A percentile compares a stretch with the other conserved stretches of the same genome.
phyloP scores from a whole-genome alignment of 805 yeast genomes.

The Lipomyces yamadae region DNA sequence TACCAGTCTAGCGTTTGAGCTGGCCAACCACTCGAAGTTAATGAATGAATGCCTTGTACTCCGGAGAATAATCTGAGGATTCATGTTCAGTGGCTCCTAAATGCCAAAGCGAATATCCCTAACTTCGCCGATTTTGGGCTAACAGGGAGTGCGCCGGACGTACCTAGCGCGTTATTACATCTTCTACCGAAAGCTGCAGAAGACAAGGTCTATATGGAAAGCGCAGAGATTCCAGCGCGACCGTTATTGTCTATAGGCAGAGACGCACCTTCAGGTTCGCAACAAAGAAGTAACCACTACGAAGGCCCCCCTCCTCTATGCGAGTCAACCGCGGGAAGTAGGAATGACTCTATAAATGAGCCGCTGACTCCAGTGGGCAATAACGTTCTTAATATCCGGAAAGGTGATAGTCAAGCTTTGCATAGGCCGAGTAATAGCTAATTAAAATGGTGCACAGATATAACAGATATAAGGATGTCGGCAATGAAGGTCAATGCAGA shows the following conservation, averaged over 20 bases:
- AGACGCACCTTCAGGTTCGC: background rate
- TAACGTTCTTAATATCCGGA: slow-evolving; percentile 6
- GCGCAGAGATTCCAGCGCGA: slow-evolving; percentile 15
- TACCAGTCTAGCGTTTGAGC: background rate
- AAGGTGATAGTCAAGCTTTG: background rate
- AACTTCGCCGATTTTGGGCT: background rate
- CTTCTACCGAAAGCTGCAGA: slow-evolving; percentile 19
- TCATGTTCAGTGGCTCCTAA: slow-evolving; percentile 27
- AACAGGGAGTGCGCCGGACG: slow-evolving; percentile 2
- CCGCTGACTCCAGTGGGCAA: slow-evolving; percentile 15
- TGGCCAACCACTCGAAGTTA: background rate
- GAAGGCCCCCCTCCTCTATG: background rate
- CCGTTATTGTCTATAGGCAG: slow-evolving; percentile 11
- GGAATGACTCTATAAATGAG: background rate
- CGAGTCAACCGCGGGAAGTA: background rate
- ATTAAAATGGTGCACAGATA: background rate
- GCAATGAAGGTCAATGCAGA: slow-evolving; percentile 1
- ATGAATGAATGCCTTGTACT: slow-evolving; percentile 7
- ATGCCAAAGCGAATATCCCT: slow-evolving; percentile 19
- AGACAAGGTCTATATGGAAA: slow-evolving; percentile 5
- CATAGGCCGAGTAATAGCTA: background rate
- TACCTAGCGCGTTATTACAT: slow-evolving; percentile 9
- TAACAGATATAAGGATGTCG: slow-evolving; percentile 14
- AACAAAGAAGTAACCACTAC: background rate
- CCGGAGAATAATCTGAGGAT: slow-evolving; percentile 23